phyloP scores from a whole-genome alignment of 2,329 filamentous ascomycete genomes.

The Proliferodiscus dingleyae region DNA sequence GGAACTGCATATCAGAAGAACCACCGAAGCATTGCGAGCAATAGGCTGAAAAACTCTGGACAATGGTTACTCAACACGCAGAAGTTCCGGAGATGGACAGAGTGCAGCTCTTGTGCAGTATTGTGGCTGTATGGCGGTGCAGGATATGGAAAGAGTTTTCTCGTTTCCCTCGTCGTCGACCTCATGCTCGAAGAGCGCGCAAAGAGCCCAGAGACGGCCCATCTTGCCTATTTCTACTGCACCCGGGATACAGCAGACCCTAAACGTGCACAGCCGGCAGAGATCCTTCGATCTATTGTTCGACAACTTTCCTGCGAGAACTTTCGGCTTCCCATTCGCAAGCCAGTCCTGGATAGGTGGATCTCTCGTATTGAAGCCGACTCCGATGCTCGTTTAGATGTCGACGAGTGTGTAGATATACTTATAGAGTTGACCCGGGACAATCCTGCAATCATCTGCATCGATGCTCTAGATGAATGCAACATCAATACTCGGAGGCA shows the following conservation, averaged over 20 bases:
- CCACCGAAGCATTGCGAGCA: constrained; percentile 10
- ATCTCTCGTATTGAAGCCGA: not conserved
- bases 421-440: not conserved
- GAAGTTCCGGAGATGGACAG: constrained; percentile 28
- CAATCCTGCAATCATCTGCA: constrained; percentile 5
- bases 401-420: constrained; percentile 3
- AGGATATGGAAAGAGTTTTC: constrained; percentile 33
- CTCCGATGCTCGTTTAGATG: not conserved
- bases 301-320: constrained; percentile 18
- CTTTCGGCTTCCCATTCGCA: constrained; percentile 1
- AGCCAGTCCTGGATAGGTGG: not conserved
- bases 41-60: constrained; percentile 18
- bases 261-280: constrained; percentile 18
- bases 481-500: not conserved
- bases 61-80: constrained; percentile 21
- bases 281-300: constrained; percentile 21
- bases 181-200: not conserved
- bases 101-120: constrained; percentile 29
- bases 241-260: constrained; percentile 22
- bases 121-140: constrained; percentile 34
- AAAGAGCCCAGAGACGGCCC: not conserved
- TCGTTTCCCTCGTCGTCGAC: constrained; percentile 16
- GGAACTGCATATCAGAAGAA: not conserved
- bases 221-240: constrained; percentile 29
- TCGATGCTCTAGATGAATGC: constrained; percentile 12